phyloP scores from a whole-genome alignment of 2,329 filamentous ascomycete species.

The Sporothrix protearum region DNA sequence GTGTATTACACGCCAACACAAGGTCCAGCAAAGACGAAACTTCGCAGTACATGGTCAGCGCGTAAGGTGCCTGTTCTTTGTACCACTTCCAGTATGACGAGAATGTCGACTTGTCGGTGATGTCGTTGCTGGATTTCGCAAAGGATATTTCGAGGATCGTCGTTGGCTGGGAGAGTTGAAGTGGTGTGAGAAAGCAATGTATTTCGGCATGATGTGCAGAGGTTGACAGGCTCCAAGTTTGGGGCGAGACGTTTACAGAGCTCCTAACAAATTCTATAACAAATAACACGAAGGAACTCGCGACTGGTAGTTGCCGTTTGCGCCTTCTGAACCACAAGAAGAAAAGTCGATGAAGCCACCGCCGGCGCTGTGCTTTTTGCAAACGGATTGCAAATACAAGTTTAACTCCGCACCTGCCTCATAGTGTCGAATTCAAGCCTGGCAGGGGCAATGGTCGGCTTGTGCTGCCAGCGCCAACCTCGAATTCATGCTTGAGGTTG shows the following conservation, averaged over 20 bases:
- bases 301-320: not conserved
- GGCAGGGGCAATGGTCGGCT: too few species aligned
- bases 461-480: not conserved
- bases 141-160: not conserved
- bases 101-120: not conserved
- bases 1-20: not conserved
- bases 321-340: not conserved
- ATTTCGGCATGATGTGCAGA: not conserved
- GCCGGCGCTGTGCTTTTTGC: not conserved
- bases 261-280: not conserved
- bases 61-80: not conserved
- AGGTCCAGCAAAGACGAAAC: not conserved
- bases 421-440: not conserved
- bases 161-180: not conserved
- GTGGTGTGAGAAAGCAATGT: not conserved
- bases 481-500: not conserved
- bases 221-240: not conserved
- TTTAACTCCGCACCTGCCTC: not conserved
- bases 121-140: not conserved
- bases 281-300: not conserved
- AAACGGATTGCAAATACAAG: not conserved
- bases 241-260: not conserved
- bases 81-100: not conserved
- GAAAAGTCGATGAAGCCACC: not conserved
- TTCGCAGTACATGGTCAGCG: not conserved